Evolutionary conservation across 371 early-diverging fungal species (phyloP), one percentile per base, ranked within the genome.

Genomic region (Syncephalastrum sp.): DNA sequence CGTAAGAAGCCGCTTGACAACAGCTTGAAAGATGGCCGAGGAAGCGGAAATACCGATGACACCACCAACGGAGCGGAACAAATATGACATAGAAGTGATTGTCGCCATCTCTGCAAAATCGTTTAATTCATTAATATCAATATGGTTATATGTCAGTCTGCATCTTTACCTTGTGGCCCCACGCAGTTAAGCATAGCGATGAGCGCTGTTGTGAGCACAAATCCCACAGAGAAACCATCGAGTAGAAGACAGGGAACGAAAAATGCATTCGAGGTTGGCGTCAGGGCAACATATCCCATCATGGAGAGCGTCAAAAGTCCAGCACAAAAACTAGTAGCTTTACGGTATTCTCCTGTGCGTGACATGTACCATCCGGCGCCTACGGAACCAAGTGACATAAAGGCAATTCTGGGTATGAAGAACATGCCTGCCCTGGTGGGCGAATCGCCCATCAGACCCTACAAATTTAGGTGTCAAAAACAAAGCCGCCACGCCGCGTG

Each of bases 171-270:
- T 63, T 63, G 47, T 14, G 54, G 57, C 47, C 67, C 70, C 25
- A 79, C 68, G 53, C 71, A 69, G 12, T 78, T 76, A 14, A 82
- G 62, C 74, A 82, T 72, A 4, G 80, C 64, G 15, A 79, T 68
- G 3, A 82, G 61, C 3, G 77, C 69, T 16, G 78, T 74, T 0
- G 82, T 82, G 7, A 77, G 60, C 5, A 75, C 53, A 1, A 73
- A 54, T 6, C 79, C 82, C 38, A 75, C 59, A 4, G 72, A 67
- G 57, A 67, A 69, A 3, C 82, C 82, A 53, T 79, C 82, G 1
- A 70, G 19, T 3, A 68, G 25, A 17, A 74, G 55, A 33, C 72
- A 67, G 8, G 57, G 5, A 0, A 66, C 24, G 7, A 74, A 47
- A 38, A 64, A 60, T 5, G 46, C 44, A n/a, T 68, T 25, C 4